A percentile compares a stretch with the other conserved stretches of the same genome.
Evolutionary conservation across 129 eudicot genomes (phyloP).

Genomic region (Silybum marianum): DNA sequence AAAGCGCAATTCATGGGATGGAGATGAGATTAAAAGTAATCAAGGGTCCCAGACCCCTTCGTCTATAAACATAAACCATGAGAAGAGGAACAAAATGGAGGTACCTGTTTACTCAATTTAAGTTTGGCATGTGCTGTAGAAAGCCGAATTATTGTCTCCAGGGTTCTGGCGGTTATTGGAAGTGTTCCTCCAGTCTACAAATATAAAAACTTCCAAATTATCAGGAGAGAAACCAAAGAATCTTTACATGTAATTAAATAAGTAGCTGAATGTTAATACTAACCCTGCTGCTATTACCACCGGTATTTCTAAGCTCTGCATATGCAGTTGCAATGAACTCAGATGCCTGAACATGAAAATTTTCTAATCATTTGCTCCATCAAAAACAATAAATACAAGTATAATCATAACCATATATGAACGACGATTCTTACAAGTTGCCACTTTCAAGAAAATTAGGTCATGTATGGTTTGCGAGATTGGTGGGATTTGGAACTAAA

Average conservation of each 20-base stretch:
- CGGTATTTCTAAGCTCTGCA: conserved; percentile 93
- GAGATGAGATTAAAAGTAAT: no score
- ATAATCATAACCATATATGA: neutral
- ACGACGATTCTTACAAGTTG: neutral
- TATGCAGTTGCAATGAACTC: conserved; percentile 94
- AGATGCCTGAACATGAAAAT: conserved; percentile 65
- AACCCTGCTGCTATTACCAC: conserved; percentile 78
- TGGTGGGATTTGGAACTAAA: no score
- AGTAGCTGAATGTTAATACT: conserved; percentile 18
- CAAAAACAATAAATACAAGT: neutral
- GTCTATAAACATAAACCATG: neutral
- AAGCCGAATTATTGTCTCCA: conserved; percentile 91
- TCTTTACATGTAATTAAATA: neutral
- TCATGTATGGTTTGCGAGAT: no score
- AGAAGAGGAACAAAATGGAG: neutral
- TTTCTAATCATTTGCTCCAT: conserved; percentile 11
- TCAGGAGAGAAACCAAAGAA: neutral
- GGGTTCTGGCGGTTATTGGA: conserved; percentile 98
- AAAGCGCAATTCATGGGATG: no score
- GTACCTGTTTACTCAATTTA: conserved; percentile 86
- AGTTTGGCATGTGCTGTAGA: conserved; percentile 99
- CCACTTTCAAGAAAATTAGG: no score
- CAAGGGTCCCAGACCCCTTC: no score
- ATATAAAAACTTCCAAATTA: neutral
- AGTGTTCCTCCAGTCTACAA: conserved; percentile 90